Percentiles rank a stretch among this genome's conserved stretches.
Conservation (phyloP, 2,329 filamentous ascomycete genomes). For the Coniochaeta sp. region DNA sequence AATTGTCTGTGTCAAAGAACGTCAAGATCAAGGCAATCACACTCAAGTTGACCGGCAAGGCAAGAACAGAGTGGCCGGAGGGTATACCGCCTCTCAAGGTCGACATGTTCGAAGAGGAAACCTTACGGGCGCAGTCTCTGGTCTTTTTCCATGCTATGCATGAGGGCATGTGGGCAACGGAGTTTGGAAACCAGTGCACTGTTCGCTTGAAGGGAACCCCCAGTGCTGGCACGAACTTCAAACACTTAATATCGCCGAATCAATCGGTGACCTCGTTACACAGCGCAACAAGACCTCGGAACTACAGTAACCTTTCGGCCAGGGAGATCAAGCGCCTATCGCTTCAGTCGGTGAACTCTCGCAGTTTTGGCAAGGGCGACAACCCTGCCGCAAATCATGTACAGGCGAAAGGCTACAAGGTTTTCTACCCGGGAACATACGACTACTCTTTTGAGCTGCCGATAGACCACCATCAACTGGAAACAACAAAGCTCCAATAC, state of each 20-base stretch:
- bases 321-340: constrained; percentile 62
- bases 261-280: constrained; percentile 22
- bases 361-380: constrained; percentile 80
- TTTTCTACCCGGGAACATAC: constrained; percentile 68
- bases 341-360: constrained; percentile 70
- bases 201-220: constrained; percentile 37
- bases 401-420: constrained; percentile 69
- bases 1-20: constrained; percentile 77
- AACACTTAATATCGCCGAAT: constrained; percentile 20
- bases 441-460: constrained; percentile 76
- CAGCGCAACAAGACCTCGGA: constrained; percentile 18
- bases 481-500: constrained; percentile 81
- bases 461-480: constrained; percentile 80
- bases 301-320: constrained; percentile 26
- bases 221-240: constrained; percentile 19
- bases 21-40: constrained; percentile 90
- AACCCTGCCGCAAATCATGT: constrained; percentile 52
- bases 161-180: constrained; percentile 47
- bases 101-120: constrained; percentile 77
- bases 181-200: constrained; percentile 57
- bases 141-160: constrained; percentile 84
- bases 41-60: constrained; percentile 76
- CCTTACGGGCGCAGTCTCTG: constrained; percentile 78
- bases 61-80: constrained; percentile 93
- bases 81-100: constrained; percentile 84